These are phyloP conservation scores for Trifolium dubium DNA, from an alignment of 306 rosid species.

Conservation along the genomic window DNA sequence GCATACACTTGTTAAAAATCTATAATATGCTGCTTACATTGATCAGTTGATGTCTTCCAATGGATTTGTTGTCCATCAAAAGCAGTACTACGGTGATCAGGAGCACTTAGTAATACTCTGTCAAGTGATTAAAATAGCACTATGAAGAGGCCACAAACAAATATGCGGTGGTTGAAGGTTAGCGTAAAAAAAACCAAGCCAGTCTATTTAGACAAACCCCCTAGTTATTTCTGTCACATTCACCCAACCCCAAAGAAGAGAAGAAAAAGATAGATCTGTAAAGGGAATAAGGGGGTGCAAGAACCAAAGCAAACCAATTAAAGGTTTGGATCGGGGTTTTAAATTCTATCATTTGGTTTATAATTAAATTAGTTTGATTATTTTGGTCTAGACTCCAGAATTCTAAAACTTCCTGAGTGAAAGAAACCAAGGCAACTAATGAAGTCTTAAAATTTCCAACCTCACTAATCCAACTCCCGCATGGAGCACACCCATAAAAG, in stretches of 20 bases:
- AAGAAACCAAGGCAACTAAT: conserved; percentile 23
- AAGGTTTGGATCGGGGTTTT: conserved; percentile 6
- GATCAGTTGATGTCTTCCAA: conserved; percentile 51
- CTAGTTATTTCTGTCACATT: neutral
- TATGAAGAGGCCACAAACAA: conserved; percentile 29
- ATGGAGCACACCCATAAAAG: neutral
- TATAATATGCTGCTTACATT: conserved; percentile 55
- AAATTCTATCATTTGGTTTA: conserved; percentile 16
- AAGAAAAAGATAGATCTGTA: conserved; percentile 16
- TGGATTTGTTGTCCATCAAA: conserved; percentile 42
- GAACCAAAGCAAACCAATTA: conserved; percentile 28
- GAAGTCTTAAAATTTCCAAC: conserved; percentile 6
- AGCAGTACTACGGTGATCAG: conserved; percentile 41
- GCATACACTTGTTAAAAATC: conserved; percentile 32
- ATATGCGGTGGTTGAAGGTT: conserved; percentile 12
- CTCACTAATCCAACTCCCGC: conserved; percentile 10
- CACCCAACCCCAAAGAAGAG: neutral
- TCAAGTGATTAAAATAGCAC: conserved; percentile 38
- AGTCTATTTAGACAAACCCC: conserved; percentile 7
- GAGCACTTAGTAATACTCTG: conserved; percentile 54
- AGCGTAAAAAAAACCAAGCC: conserved; percentile 31
- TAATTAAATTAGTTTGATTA: conserved; percentile 25
- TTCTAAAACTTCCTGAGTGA: conserved; percentile 11
- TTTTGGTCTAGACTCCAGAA: conserved; percentile 9
- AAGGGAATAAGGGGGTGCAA: conserved; percentile 2